phyloP scores from a whole-genome alignment of 2,329 filamentous ascomycete species.

The Scedosporium minutisporum region DNA sequence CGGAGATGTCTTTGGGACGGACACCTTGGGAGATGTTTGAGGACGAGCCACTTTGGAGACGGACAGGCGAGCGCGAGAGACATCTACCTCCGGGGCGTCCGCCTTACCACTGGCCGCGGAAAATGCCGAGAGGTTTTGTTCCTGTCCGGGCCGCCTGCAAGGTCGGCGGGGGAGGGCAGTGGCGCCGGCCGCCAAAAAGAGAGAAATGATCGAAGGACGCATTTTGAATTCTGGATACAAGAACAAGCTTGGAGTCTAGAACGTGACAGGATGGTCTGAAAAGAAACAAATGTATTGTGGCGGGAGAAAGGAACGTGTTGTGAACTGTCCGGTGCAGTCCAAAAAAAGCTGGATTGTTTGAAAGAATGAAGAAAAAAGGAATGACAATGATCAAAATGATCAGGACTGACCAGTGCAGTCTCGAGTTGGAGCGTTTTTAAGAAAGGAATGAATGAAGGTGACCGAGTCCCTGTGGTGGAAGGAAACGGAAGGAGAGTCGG shows the following conservation, averaged over 20 bases:
- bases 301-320: not conserved
- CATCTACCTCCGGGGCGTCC: no score
- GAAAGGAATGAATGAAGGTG: slow-evolving; percentile 1
- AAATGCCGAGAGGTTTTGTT: not conserved
- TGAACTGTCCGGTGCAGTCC: not conserved
- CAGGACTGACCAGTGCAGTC: not conserved
- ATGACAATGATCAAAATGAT: not conserved
- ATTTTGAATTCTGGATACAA: not conserved
- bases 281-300: not conserved
- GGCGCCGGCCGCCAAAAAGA: not conserved
- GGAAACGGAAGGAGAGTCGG: not conserved
- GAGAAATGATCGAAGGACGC: not conserved
- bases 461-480: not conserved
- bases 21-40: no score
- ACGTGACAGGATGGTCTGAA: not conserved
- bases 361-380: not conserved
- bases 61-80: no score
- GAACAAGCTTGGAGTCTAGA: not conserved
- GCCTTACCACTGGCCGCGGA: not conserved
- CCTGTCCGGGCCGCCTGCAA: not conserved
- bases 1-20: no score
- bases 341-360: not conserved
- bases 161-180: not conserved
- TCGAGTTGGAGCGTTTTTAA: not conserved
- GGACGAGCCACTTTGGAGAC: no score